Evolutionary conservation across 306 rosid species (phyloP).

Genomic region (Quercus berberidifolia): DNA sequence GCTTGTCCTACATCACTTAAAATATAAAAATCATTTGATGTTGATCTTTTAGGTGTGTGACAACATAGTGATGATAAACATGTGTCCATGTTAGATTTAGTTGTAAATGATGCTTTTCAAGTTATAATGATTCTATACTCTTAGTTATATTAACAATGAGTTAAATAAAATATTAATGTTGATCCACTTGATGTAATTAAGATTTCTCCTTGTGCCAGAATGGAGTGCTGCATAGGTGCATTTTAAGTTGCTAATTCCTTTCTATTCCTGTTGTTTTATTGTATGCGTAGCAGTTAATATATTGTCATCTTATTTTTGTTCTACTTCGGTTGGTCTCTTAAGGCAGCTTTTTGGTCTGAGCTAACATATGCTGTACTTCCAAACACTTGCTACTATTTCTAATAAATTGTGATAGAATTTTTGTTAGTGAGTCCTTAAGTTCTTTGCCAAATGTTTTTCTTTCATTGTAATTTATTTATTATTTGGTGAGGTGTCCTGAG

Average conservation of each 20-base stretch:
- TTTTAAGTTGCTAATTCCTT: conserved; percentile 12
- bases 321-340: background rate
- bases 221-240: no score
- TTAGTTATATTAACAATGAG: no score
- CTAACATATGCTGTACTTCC: background rate
- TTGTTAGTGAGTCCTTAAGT: background rate
- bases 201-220: no score
- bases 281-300: conserved; percentile 8
- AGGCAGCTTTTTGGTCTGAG: background rate
- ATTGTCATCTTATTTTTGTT: background rate
- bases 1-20: no score
- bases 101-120: no score
- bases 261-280: conserved; percentile 1
- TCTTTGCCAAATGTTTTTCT: background rate
- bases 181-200: no score
- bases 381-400: background rate
- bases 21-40: no score
- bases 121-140: no score
- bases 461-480: background rate
- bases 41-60: no score
- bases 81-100: no score
- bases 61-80: no score
- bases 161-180: no score
- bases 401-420: background rate
- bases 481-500: background rate